Evolutionary conservation across 2,329 filamentous ascomycete genomes (phyloP), one percentile per base, ranked within the genome.

Genomic region (Colletotrichum echinochloae): DNA sequence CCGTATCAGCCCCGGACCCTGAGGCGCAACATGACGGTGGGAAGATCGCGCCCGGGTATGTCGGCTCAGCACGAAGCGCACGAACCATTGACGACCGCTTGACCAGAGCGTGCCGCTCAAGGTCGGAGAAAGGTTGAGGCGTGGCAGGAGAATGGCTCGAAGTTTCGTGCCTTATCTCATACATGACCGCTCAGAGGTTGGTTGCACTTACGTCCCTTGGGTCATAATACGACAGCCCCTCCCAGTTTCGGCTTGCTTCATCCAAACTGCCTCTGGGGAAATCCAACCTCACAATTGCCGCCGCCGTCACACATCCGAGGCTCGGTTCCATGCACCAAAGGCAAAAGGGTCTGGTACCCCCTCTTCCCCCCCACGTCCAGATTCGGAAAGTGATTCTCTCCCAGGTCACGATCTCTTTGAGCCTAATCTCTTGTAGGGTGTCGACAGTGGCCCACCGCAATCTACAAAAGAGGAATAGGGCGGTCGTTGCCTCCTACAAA

Each of bases 161-260:
- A 12, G 20, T 59, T 30, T 33, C 39, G 26, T 46, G 20, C 41
- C 20, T 46, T 20, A 5, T 46, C 41, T n/a, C 41, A n/a, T 46
- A 33, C 56, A 61, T 70, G 55, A 51, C 37, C 48, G 41, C 30
- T 30, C 51, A 35, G 56, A 28, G 44, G 55, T 66, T 51, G 44
- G 55, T 66, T 51, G 6, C 63, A 14, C 41, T 35, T 18, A 56
- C 16, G 18, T 44, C 26, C 23, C 6, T 28, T 56, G 41, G 28
- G 54, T 57, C 41, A 61, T 39, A 26, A 20, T 14, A 56, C 51
- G 33, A 44, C 55, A n/a, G 41, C 35, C n/a, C 56, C 28, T 46
- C 16, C 16, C 37, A 20, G 67, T 67, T 70, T 70, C 59, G 64
- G 52, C 57, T 39, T 62, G 67, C 67, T 30, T 67, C 57, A 67